Evolutionary conservation across 306 rosid genomes (phyloP).

Genomic region (Dryas octopetala): DNA sequence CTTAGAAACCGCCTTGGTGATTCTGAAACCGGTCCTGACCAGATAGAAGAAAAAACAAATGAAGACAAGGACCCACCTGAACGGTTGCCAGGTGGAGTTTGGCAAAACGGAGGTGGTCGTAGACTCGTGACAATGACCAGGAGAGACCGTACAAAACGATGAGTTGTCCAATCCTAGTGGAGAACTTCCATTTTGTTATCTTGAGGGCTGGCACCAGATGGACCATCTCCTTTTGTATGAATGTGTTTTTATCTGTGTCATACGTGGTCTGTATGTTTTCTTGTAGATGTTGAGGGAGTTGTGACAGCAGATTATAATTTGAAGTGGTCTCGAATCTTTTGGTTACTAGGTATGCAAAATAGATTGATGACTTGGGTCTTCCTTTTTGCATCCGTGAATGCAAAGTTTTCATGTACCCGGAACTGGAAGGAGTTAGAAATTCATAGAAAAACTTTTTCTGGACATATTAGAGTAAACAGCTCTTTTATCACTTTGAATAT

Average conservation of each 20-base stretch:
- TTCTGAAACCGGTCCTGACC: conserved; percentile 21
- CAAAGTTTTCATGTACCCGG: too few relatives aligned
- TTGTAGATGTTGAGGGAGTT: not conserved
- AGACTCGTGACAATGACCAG: conserved; percentile 35
- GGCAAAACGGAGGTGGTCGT: conserved; percentile 77
- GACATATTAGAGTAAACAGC: not conserved
- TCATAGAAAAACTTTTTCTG: too few relatives aligned
- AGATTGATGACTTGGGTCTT: too few relatives aligned
- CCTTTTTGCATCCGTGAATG: too few relatives aligned
- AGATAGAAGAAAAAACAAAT: conserved; percentile 33
- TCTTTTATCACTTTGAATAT: not conserved
- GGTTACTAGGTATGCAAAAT: not conserved
- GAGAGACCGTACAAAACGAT: conserved; percentile 5
- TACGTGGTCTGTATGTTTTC: conserved; percentile 8
- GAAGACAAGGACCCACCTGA: conserved; percentile 39
- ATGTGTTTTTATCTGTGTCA: not conserved
- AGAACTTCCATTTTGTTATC: not conserved
- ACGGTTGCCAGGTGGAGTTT: conserved; percentile 78
- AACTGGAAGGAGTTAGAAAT: too few relatives aligned
- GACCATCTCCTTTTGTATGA: not conserved
- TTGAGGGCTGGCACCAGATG: not conserved
- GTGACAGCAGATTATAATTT: not conserved
- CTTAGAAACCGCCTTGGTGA: conserved; percentile 58
- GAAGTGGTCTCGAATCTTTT: not conserved
- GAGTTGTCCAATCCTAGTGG: not conserved